Conservation (phyloP, 192 early-diverging fungal species). For the Rhizophagus sp. region DNA sequence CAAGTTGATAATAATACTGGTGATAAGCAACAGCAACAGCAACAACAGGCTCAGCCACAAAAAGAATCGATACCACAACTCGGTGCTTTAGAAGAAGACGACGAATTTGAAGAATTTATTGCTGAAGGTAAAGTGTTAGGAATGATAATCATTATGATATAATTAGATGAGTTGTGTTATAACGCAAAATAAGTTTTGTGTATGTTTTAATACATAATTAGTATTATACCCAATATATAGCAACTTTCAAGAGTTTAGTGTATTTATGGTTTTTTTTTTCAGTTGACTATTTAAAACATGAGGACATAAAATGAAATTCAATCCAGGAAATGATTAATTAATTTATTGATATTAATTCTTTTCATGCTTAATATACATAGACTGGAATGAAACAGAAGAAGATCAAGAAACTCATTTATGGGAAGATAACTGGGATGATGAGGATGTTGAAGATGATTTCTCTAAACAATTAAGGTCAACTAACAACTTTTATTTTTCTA, state of each 20-base stretch:
- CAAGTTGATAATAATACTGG: neutral
- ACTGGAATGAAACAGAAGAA: constrained; percentile 81
- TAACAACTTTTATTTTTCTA: neutral
- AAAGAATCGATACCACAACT: constrained; percentile 51
- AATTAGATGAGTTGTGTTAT: neutral
- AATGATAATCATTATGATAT: neutral
- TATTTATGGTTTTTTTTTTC: too few relatives aligned
- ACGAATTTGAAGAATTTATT: constrained; percentile 93
- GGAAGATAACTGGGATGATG: constrained; percentile 93
- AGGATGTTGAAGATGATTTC: constrained; percentile 89
- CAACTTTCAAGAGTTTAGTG: too few relatives aligned
- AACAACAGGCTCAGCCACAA: neutral
- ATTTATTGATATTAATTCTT: neutral
- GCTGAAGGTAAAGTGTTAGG: constrained; percentile 62
- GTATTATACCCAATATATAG: too few relatives aligned
- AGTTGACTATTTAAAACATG: too few relatives aligned
- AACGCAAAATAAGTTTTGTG: too few relatives aligned
- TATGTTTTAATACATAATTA: too few relatives aligned
- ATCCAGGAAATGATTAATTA: neutral
- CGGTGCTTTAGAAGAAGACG: constrained; percentile 83
- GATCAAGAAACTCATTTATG: constrained; percentile 75
- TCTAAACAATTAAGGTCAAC: constrained; percentile 75
- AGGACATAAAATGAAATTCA: too few relatives aligned
- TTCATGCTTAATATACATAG: constrained; percentile 41
- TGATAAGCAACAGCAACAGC: constrained; percentile 2